These are phyloP conservation scores for Ophioceras dolichostomum DNA, from an alignment of 2,329 filamentous ascomycete species.

Conservation along the genomic window DNA sequence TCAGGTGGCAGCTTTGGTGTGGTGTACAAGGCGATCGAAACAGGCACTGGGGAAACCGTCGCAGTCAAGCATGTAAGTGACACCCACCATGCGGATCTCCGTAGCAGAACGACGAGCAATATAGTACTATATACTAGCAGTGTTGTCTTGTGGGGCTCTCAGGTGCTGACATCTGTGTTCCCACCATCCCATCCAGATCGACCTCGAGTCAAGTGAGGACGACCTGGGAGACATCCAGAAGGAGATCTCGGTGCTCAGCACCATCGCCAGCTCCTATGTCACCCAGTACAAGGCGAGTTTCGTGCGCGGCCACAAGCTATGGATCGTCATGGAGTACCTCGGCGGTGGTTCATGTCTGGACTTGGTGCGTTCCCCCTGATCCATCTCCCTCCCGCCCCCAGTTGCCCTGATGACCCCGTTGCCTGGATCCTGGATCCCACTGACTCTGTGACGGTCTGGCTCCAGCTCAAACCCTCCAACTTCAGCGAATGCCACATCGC, in stretches of 20 bases:
- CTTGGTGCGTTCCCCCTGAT: constrained; percentile 39
- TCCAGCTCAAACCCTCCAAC: constrained; percentile 63
- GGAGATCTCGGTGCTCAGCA: constrained; percentile 89
- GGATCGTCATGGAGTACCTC: constrained; percentile 98
- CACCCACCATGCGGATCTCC: too few relatives aligned
- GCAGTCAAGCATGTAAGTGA: constrained; percentile 92
- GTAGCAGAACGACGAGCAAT: too few relatives aligned
- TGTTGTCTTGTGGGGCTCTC: too few relatives aligned
- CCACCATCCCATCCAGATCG: constrained; percentile 52
- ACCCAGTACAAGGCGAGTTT: constrained; percentile 97
- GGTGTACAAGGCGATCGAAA: constrained; percentile 94
- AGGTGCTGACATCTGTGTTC: background rate
- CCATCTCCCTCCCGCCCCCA: background rate
- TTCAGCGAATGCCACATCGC: constrained; percentile 88
- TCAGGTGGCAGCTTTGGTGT: constrained; percentile 88
- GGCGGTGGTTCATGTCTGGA: constrained; percentile 93
- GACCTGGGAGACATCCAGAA: constrained; percentile 98
- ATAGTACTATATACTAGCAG: too few relatives aligned
- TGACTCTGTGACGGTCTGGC: constrained; percentile 1
- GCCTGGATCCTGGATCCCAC: constrained; percentile 15
- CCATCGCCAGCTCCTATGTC: constrained; percentile 85
- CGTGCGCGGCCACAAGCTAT: constrained; percentile 89
- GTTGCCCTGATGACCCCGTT: constrained; percentile 10
- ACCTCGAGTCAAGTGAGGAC: constrained; percentile 96
- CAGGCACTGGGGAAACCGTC: constrained; percentile 79